Base-by-base conservation (phyloP, 768 basidiomycete species). In the Sarcomyxa edulis region DNA sequence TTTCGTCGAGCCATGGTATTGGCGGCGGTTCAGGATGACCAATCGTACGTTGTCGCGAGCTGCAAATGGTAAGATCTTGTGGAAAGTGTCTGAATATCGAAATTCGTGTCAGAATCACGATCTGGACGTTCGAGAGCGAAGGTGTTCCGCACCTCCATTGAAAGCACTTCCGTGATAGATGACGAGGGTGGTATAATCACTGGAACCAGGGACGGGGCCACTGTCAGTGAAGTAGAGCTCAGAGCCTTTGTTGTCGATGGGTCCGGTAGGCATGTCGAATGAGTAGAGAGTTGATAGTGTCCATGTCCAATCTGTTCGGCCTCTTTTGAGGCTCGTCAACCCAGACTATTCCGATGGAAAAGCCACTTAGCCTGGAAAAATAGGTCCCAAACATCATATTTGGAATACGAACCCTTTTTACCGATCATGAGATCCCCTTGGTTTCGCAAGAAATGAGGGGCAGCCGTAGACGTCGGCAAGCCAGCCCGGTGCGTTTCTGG, bases 161-260 rank as follows among this genome's bases (percentile, higher is more conserved):
- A 65, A 61, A n/a, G 48, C 56, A 8, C 45, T 53, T 9, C 66
- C 65, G 39, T 66, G 64, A 21, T 60, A 40, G 16, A 62, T 37
- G 7, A 66, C 36, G 3, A 66, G 23, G 3, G 64, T 66, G 1
- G 59, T 66, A 40, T 66, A 66, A 34, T 60, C 48, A n/a, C 21
- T 35, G 7, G 60, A 52, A 16, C 45, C 19, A 1, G 48, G 48
- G 1, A 56, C 50, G n/a, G 58, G 47, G 1, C 65, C 64, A 32
- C 54, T 61, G 43, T 66, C 64, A 12, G 51, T 56, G 37, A 53
- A 66, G 36, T 32, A 52, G n/a, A 64, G 49, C 11, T 58, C 34
- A 23, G 52, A 52, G 1, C 55, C 58, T n/a, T n/a, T n/a, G n/a
- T n/a, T n/a, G n/a, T n/a, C n/a, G n/a, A n/a, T n/a, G n/a, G n/a